phyloP scores from a whole-genome alignment of 192 early-diverging fungal genomes.

The Backusella liffmaniae region DNA sequence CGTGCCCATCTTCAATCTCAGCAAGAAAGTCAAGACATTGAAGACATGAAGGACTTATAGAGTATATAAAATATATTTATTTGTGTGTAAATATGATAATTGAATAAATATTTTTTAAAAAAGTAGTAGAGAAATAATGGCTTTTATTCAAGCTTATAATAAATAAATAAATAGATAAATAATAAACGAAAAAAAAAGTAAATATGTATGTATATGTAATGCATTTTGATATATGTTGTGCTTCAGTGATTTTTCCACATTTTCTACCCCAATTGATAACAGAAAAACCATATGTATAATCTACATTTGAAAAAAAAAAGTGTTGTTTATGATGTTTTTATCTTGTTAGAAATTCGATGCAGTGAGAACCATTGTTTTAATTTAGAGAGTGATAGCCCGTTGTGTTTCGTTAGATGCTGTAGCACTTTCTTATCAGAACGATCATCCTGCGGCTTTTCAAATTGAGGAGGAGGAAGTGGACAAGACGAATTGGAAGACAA shows the following conservation, averaged over 20 bases:
- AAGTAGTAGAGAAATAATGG: background rate
- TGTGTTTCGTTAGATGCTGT: background rate
- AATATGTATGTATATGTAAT: background rate
- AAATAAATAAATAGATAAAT: background rate
- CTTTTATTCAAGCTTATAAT: background rate
- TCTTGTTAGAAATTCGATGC: background rate
- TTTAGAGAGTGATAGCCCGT: background rate
- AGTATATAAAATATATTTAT: background rate
- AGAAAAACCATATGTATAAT: background rate
- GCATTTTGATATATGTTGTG: background rate
- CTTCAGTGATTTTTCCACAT: background rate
- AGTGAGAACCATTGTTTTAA: background rate
- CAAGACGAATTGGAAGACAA: background rate
- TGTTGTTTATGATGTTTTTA: background rate
- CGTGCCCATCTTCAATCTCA: slow-evolving; percentile 14
- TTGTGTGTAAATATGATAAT: background rate
- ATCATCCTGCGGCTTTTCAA: background rate
- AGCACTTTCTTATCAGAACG: background rate
- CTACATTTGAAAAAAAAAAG: background rate
- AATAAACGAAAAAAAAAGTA: background rate
- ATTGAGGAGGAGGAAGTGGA: background rate
- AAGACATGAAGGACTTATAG: slow-evolving; percentile 33
- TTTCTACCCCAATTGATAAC: background rate
- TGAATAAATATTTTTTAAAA: background rate
- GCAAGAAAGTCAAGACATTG: slow-evolving; percentile 24